Evolutionary conservation across 257 asterid species (phyloP).

Genomic region (Solanum lignicaule): DNA sequence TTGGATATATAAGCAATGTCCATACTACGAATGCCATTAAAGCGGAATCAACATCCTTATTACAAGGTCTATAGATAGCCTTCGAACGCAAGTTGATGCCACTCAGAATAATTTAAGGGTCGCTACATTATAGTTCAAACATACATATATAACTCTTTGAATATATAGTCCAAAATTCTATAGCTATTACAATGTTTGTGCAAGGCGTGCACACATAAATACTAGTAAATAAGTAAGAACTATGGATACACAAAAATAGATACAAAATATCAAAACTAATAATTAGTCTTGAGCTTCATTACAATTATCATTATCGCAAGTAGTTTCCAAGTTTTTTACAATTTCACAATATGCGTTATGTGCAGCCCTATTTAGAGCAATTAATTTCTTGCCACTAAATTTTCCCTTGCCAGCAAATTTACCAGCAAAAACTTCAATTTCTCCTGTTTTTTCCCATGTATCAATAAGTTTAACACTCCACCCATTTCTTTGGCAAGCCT

Average conservation of each 20-base stretch:
- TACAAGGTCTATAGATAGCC: too few species aligned
- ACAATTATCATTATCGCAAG: neutral
- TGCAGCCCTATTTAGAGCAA: slow-evolving; percentile 43
- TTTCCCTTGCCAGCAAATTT: slow-evolving; percentile 20
- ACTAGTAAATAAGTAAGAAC: neutral
- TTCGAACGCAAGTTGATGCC: too few species aligned
- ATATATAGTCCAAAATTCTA: neutral
- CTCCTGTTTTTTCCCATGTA: slow-evolving; percentile 27
- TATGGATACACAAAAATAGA: neutral
- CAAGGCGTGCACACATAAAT: neutral
- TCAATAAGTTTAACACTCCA: slow-evolving; percentile 8
- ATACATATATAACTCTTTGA: neutral
- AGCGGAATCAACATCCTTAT: too few species aligned
- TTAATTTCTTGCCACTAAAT: slow-evolving; percentile 17
- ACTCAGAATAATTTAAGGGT: neutral
- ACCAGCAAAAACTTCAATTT: slow-evolving; percentile 9
- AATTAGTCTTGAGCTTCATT: neutral
- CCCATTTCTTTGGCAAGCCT: slow-evolving; percentile 29
- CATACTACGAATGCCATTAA: too few species aligned
- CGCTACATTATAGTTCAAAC: neutral
- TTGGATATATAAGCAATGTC: too few species aligned
- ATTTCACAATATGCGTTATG: slow-evolving; percentile 10
- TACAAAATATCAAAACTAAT: neutral
- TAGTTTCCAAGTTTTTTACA: neutral
- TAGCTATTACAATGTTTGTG: neutral